Base-by-base conservation (phyloP, 2,329 filamentous ascomycete species). In the Ascochyta viciae-villosae region DNA sequence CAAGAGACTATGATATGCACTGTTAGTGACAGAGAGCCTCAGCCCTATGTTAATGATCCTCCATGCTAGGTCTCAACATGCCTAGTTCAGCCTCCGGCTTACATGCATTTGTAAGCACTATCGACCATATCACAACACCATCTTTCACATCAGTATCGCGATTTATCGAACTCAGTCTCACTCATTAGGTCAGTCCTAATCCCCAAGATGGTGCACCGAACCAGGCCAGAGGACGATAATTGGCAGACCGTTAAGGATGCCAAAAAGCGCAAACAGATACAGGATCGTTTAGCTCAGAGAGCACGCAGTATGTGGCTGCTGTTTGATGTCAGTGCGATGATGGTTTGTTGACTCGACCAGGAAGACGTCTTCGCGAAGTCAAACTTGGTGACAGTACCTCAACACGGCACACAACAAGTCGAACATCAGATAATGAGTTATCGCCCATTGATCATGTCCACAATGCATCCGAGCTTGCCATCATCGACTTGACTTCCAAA, bases 191-290 rank as follows among this genome's bases (percentile, higher is more conserved):
- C 19, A 22, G 10, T 26, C 19, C n/a, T 24, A 38, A 41, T 33
- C 38, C n/a, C 4, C 13, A 23, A 34, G 15, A 71, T 68, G 66
- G 60, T 61, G n/a, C 62, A 58, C 24, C 59, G 60, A 54, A 67
- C 61, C 9, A 53, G 54, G 19, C 64, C 66, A 1, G 64, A 61
- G 31, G 65, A 68, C 12, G 68, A 73, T 29, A 54, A 67, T 24
- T 78, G 75, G 75, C 67, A 69, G 33, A 64, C 67, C 16, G 67
- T 76, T 24, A 51, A 70, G 40, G 74, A 77, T 51, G 67, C 73
- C 4, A 74, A 69, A 55, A 72, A 75, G 54, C 64, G 76, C 35
- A 77, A 78, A 61, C 70, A 75, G 45, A 75, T 77, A n/a, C 75
- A 77, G 61, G 75, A 77, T 60, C 65, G 74, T 40, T 57, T 77